A percentile compares a stretch with the other conserved stretches of the same genome.
phyloP scores from a whole-genome alignment of 2,329 filamentous ascomycete species.

The Phyllosticta capitalensis region DNA sequence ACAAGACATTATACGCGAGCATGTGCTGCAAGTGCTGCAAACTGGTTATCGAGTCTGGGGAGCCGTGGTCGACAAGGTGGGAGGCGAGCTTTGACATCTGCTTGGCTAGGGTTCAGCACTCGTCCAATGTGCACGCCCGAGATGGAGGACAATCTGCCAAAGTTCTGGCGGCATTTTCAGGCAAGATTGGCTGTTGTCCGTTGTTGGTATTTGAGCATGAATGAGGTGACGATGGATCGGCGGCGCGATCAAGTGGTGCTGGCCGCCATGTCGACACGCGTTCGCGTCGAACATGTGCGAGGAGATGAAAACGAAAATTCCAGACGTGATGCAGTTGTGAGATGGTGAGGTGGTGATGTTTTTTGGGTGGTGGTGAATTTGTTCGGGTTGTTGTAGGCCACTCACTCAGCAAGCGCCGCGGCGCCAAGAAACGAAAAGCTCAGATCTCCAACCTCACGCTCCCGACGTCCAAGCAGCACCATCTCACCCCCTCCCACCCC shows the following conservation, averaged over 20 bases:
- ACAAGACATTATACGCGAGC: background rate
- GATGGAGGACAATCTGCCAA: background rate
- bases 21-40: background rate
- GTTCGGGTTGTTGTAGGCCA: too few species aligned
- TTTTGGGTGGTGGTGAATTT: background rate
- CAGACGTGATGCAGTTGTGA: background rate
- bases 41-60: background rate
- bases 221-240: background rate
- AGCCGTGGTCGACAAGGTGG: background rate
- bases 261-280: background rate
- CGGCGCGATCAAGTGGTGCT: background rate
- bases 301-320: too few species aligned
- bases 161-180: background rate
- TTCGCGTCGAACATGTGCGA: too few species aligned
- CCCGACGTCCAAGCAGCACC: slow-evolving; percentile 8
- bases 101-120: background rate
- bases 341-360: background rate
- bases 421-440: background rate
- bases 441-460: slow-evolving; percentile 6
- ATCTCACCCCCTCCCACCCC: slow-evolving; percentile 8
- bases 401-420: too few species aligned
- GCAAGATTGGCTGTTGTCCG: background rate
- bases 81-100: background rate
- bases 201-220: background rate
- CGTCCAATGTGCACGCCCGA: background rate